phyloP scores from a whole-genome alignment of 2,329 filamentous ascomycete species.

The Fonsecaea monophora region DNA sequence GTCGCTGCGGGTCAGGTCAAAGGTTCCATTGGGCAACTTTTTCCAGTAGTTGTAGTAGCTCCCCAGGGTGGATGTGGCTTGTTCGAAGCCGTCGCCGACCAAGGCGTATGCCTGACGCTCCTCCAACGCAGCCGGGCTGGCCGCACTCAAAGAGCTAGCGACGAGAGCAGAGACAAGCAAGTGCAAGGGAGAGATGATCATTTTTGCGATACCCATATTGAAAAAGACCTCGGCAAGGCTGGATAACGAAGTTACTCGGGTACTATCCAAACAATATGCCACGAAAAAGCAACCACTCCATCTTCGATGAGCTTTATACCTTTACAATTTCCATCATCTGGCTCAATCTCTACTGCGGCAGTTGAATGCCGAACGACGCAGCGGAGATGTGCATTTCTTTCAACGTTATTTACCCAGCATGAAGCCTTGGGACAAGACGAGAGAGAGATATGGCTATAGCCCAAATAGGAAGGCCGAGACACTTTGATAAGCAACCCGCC shows the following conservation, averaged over 20 bases:
- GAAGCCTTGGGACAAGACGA: not conserved
- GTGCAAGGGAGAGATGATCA: constrained; percentile 1
- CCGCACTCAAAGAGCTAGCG: constrained; percentile 5
- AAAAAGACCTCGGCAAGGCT: constrained; percentile 9
- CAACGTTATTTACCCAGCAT: not conserved
- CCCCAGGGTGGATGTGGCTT: constrained; percentile 33
- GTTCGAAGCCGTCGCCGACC: constrained; percentile 29
- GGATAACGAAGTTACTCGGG: not conserved
- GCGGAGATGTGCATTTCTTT: constrained; percentile 13
- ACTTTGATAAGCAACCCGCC: not conserved
- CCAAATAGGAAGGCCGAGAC: not conserved
- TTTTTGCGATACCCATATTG: not conserved
- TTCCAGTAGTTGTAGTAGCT: constrained; percentile 47
- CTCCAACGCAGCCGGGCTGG: constrained; percentile 17
- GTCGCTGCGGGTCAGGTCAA: constrained; percentile 44
- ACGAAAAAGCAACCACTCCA: not conserved
- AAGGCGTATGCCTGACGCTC: constrained; percentile 29
- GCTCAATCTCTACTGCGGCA: not conserved
- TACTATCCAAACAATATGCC: not conserved
- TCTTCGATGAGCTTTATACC: constrained; percentile 10
- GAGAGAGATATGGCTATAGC: constrained; percentile 10
- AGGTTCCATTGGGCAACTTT: constrained; percentile 40
- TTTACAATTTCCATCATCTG: not conserved
- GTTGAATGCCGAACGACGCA: not conserved
- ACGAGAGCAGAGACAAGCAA: constrained; percentile 15